Percentiles rank a stretch among this genome's conserved stretches.
phyloP scores from a whole-genome alignment of 768 basidiomycete species.

The Mycena haematopus region DNA sequence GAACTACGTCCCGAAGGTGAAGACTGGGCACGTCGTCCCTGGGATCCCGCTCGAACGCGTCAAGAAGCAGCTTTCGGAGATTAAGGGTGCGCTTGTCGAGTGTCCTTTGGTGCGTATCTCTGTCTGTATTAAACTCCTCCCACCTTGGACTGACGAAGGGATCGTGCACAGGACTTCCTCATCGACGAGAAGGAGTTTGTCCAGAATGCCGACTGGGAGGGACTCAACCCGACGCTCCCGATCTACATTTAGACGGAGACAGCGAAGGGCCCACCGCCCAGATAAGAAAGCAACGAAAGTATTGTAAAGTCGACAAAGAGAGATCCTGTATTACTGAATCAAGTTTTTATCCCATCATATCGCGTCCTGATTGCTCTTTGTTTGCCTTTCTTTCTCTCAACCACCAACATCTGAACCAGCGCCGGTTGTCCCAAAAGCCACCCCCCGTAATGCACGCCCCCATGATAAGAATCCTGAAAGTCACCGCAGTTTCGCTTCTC shows the following conservation, averaged over 20 bases:
- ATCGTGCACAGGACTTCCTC: slow-evolving; percentile 71
- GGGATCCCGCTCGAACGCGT: slow-evolving; percentile 70
- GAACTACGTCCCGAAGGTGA: slow-evolving; percentile 77
- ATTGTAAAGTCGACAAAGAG: too few species aligned
- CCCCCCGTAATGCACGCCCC: too few species aligned
- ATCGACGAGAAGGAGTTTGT: slow-evolving; percentile 80
- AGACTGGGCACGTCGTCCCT: slow-evolving; percentile 82
- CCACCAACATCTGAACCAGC: too few species aligned
- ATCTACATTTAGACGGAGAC: slow-evolving; percentile 68
- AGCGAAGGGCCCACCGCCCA: neutral
- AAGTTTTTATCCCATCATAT: too few species aligned
- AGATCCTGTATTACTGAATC: too few species aligned
- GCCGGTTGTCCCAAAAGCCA: too few species aligned
- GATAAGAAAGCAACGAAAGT: too few species aligned
- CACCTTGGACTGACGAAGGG: slow-evolving; percentile 4
- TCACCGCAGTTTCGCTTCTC: too few species aligned
- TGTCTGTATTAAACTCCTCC: slow-evolving; percentile 5
- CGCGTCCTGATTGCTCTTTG: too few species aligned
- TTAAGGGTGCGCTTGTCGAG: slow-evolving; percentile 78
- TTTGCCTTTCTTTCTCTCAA: too few species aligned
- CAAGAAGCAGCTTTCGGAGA: slow-evolving; percentile 75
- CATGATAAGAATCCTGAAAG: too few species aligned
- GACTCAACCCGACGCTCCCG: slow-evolving; percentile 77
- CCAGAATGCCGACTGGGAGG: slow-evolving; percentile 73
- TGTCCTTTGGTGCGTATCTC: slow-evolving; percentile 65